Conservation (phyloP, 1,284 basidiomycete genomes). For the Marasmius sp. region DNA sequence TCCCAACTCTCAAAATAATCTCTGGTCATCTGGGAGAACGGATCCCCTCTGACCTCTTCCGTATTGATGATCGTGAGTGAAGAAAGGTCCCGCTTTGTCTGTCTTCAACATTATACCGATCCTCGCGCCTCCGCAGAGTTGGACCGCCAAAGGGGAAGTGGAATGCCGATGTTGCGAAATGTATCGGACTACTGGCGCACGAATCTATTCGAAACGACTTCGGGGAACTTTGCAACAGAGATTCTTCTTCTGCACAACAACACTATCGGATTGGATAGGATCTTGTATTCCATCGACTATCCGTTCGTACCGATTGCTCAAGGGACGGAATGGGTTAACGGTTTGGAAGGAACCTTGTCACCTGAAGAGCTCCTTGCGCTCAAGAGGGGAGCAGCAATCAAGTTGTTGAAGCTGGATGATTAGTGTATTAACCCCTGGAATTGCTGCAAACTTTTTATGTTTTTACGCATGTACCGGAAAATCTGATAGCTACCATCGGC, state of each 20-base stretch:
- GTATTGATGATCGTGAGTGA: slow-evolving; percentile 37
- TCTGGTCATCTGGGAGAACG: slow-evolving; percentile 46
- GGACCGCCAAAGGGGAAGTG: slow-evolving; percentile 16
- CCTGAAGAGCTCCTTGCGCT: slow-evolving; percentile 21
- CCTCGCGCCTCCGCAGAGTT: slow-evolving; percentile 4
- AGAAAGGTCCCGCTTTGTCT: neutral
- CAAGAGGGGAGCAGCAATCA: slow-evolving; percentile 26
- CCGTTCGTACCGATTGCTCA: slow-evolving; percentile 31
- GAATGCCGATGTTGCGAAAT: slow-evolving; percentile 42
- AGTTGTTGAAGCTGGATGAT: slow-evolving; percentile 27
- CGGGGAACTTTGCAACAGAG: slow-evolving; percentile 41
- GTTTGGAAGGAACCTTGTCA: slow-evolving; percentile 20
- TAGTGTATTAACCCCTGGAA: neutral
- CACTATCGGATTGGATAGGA: slow-evolving; percentile 39
- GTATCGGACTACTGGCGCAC: slow-evolving; percentile 38
- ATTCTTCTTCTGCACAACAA: slow-evolving; percentile 38
- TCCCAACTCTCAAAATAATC: slow-evolving; percentile 38
- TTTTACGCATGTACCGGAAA: too few relatives aligned
- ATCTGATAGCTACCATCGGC: too few relatives aligned
- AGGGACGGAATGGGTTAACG: slow-evolving; percentile 29
- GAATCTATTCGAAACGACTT: slow-evolving; percentile 43
- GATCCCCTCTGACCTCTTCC: slow-evolving; percentile 40
- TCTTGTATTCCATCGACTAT: slow-evolving; percentile 45
- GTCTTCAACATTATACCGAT: neutral
- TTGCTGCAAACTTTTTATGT: too few relatives aligned